Percentiles rank a stretch among this genome's conserved stretches.
phyloP scores from a whole-genome alignment of 371 early-diverging fungal genomes.

The Cladochytrium tenue region DNA sequence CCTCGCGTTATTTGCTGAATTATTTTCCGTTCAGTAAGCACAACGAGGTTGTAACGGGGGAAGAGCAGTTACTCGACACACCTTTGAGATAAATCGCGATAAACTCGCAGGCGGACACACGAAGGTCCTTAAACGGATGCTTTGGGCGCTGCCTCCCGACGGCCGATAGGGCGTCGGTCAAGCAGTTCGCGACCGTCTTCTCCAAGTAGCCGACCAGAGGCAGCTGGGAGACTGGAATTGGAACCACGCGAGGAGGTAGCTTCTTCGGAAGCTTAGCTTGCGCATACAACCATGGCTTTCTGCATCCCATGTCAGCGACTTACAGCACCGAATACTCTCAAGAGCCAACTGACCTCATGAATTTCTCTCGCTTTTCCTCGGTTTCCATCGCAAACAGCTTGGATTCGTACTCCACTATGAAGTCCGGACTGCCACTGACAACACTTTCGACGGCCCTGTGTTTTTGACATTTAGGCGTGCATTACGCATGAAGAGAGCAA shows the following conservation, averaged over 20 bases:
- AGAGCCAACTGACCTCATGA: constrained; percentile 37
- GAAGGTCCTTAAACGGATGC: constrained; percentile 42
- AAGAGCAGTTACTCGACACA: constrained; percentile 6
- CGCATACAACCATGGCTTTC: constrained; percentile 46
- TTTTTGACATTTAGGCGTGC: no score
- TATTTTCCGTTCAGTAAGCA: background rate
- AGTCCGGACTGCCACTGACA: constrained; percentile 34
- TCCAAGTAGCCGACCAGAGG: constrained; percentile 53
- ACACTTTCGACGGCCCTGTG: constrained; percentile 45
- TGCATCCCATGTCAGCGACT: constrained; percentile 5
- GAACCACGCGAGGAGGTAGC: constrained; percentile 44
- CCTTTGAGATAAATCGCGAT: constrained; percentile 50
- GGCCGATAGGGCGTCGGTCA: constrained; percentile 38
- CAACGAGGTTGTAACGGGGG: background rate
- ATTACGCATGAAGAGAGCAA: background rate
- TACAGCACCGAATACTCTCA: background rate
- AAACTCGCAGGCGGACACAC: constrained; percentile 44
- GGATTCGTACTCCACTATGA: constrained; percentile 43
- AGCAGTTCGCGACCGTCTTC: constrained; percentile 38
- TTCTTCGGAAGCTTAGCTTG: constrained; percentile 40
- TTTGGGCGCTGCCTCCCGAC: constrained; percentile 46
- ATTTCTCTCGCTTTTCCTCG: constrained; percentile 31
- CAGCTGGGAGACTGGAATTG: constrained; percentile 33
- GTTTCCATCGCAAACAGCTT: constrained; percentile 42
- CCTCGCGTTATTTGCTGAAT: constrained; percentile 41